A percentile compares a stretch with the other conserved stretches of the same genome.
phyloP scores from a whole-genome alignment of 75 land plant genomes.

The Pinus tabuliformis region DNA sequence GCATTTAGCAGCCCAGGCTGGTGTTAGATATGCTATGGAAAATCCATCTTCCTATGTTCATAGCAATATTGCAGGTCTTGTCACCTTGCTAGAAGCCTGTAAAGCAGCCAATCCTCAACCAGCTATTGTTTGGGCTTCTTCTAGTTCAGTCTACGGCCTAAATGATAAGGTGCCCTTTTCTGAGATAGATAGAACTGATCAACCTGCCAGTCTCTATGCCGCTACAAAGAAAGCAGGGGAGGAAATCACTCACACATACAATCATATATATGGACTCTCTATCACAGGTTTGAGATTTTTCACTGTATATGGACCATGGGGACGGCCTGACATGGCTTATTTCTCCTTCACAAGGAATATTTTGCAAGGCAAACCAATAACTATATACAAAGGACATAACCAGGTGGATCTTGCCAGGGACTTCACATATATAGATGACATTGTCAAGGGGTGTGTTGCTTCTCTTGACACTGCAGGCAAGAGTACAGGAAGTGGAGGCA shows the following conservation, averaged over 20 bases:
- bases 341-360: slow-evolving; percentile 82
- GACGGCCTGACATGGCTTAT: slow-evolving; percentile 92
- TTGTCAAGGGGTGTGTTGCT: slow-evolving; percentile 75
- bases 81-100: slow-evolving; percentile 60
- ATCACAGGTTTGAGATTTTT: slow-evolving; percentile 84
- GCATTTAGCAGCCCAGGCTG: slow-evolving; percentile 92
- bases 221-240: slow-evolving; percentile 96
- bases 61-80: slow-evolving; percentile 77
- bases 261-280: slow-evolving; percentile 83
- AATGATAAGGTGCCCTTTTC: slow-evolving; percentile 77
- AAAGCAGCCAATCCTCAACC: slow-evolving; percentile 76
- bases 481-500: slow-evolving; percentile 86
- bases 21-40: slow-evolving; percentile 81
- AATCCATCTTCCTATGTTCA: slow-evolving; percentile 75
- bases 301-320: slow-evolving; percentile 95
- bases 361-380: slow-evolving; percentile 59
- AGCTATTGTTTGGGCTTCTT: slow-evolving; percentile 81
- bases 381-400: slow-evolving; percentile 53
- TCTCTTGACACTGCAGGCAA: slow-evolving; percentile 73
- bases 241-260: slow-evolving; percentile 76
- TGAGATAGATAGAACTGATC: slow-evolving; percentile 72
- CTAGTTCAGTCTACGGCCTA: slow-evolving; percentile 84
- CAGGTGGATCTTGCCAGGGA: slow-evolving; percentile 69
- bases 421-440: slow-evolving; percentile 86
- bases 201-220: slow-evolving; percentile 81